Conservation (phyloP, 257 asterid genomes). For the Fraxinus quadrangulata region DNA sequence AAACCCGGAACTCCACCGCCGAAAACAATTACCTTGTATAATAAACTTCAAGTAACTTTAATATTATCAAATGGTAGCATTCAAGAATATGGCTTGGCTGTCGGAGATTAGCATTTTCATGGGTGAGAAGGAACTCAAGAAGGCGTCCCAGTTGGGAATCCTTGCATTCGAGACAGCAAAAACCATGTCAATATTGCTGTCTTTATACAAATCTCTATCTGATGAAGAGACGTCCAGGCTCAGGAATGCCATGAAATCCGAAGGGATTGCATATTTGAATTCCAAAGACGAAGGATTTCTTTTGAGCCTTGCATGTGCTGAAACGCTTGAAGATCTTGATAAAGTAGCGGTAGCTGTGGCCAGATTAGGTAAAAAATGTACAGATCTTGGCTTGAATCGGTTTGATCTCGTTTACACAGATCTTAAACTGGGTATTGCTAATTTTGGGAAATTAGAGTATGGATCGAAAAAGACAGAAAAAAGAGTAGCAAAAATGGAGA, state of each 20-base stretch:
- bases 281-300: slow-evolving; percentile 58
- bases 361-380: slow-evolving; percentile 63
- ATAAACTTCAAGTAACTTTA: neutral
- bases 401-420: slow-evolving; percentile 58
- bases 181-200: slow-evolving; percentile 65
- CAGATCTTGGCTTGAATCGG: slow-evolving; percentile 48
- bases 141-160: slow-evolving; percentile 45
- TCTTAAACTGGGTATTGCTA: slow-evolving; percentile 51
- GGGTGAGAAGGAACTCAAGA: slow-evolving; percentile 25
- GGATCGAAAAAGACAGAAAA: slow-evolving; percentile 53
- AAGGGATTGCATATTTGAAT: slow-evolving; percentile 62
- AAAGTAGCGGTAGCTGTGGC: slow-evolving; percentile 56
- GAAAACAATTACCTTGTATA: neutral
- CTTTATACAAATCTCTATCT: slow-evolving; percentile 65
- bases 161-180: slow-evolving; percentile 76
- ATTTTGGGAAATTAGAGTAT: slow-evolving; percentile 42
- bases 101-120: slow-evolving; percentile 35
- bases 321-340: slow-evolving; percentile 77
- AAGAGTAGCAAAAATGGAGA: slow-evolving; percentile 58
- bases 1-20: neutral
- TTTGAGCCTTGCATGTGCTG: slow-evolving; percentile 67
- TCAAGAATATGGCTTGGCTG: slow-evolving; percentile 45
- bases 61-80: slow-evolving; percentile 40
- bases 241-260: slow-evolving; percentile 38
- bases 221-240: slow-evolving; percentile 43